Percentiles rank a stretch among this genome's conserved stretches.
phyloP scores from a whole-genome alignment of 495 filamentous ascomycete genomes.

The Durotheca rogersii region DNA sequence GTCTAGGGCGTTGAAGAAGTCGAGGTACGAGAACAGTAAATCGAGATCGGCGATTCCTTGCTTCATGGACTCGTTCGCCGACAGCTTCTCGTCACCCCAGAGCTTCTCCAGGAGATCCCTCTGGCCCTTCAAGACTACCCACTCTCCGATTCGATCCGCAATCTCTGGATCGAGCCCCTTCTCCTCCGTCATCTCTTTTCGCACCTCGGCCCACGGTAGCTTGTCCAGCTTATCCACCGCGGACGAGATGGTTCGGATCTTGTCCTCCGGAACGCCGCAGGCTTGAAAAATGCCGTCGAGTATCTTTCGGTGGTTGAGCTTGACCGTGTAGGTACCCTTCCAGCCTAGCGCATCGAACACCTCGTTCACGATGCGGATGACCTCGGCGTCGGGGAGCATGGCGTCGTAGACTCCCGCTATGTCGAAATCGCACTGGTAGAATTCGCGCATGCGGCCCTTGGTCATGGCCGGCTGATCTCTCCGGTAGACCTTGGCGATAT shows the following conservation, averaged over 20 bases:
- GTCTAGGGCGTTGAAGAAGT: conserved; percentile 69
- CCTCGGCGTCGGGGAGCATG: conserved; percentile 97
- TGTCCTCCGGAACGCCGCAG: conserved; percentile 81
- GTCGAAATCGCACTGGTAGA: conserved; percentile 98
- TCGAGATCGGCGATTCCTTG: conserved; percentile 80
- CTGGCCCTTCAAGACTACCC: conserved; percentile 67
- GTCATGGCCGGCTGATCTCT: conserved; percentile 77
- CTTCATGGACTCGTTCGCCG: conserved; percentile 68
- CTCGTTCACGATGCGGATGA: conserved; percentile 78
- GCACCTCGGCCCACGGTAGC: conserved; percentile 83
- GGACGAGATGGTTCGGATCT: conserved; percentile 81
- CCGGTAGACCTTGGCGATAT: conserved; percentile 86
- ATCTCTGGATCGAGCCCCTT: conserved; percentile 75
- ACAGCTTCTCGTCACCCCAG: conserved; percentile 60
- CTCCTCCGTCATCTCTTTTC: conserved; percentile 88
- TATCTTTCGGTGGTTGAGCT: conserved; percentile 94
- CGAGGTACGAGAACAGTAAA: conserved; percentile 77
- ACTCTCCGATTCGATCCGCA: conserved; percentile 84
- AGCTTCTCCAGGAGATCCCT: conserved; percentile 69
- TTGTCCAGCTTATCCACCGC: conserved; percentile 98
- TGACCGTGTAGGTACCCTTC: conserved; percentile 72
- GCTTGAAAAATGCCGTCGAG: conserved; percentile 90
- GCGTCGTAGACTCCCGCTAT: conserved; percentile 86
- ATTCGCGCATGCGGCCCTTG: conserved; percentile 91
- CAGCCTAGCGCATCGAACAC: conserved; percentile 81